A percentile compares a stretch with the other conserved stretches of the same genome.
Evolutionary conservation across 1,139 yeast genomes (phyloP).

Genomic region (Protomyces lactucae-debilis): DNA sequence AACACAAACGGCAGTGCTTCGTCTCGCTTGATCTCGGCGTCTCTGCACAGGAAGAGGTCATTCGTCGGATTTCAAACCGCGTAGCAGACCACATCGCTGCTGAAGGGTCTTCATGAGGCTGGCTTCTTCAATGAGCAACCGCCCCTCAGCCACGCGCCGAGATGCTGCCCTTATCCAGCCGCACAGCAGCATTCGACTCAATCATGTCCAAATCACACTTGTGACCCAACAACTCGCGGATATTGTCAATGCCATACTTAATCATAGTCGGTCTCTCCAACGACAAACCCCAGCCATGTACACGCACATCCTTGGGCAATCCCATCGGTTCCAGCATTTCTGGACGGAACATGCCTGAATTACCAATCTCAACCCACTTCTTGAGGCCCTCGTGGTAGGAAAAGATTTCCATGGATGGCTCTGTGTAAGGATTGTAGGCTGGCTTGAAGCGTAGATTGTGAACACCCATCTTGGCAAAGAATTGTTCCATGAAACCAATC

Average conservation of each 20-base stretch:
- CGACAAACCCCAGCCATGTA: constrained; percentile 95
- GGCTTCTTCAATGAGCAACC: not conserved
- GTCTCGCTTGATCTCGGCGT: not conserved
- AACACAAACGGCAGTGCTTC: not conserved
- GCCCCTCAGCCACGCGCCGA: constrained; percentile 13
- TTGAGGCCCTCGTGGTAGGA: constrained; percentile 92
- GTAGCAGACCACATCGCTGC: not conserved
- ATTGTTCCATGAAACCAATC: constrained; percentile 97
- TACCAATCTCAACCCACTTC: constrained; percentile 99
- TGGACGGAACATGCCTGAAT: constrained; percentile 99
- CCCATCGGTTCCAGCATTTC: constrained; percentile 99
- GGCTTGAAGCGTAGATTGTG: constrained; percentile 93
- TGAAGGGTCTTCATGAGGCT: not conserved
- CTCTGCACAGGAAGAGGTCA: not conserved
- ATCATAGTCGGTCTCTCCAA: constrained; percentile 99
- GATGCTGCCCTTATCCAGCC: constrained; percentile 59
- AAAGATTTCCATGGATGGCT: constrained; percentile 95
- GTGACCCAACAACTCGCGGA: constrained; percentile 91
- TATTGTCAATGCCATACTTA: constrained; percentile 90
- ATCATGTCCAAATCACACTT: constrained; percentile 89
- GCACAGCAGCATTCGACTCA: constrained; percentile 95
- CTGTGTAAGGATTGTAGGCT: constrained; percentile 98
- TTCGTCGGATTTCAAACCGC: not conserved
- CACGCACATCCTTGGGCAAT: constrained; percentile 86
- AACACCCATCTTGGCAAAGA: constrained; percentile 89